Conservation (phyloP, 2,329 filamentous ascomycete genomes). For the Fusarium sp. region DNA sequence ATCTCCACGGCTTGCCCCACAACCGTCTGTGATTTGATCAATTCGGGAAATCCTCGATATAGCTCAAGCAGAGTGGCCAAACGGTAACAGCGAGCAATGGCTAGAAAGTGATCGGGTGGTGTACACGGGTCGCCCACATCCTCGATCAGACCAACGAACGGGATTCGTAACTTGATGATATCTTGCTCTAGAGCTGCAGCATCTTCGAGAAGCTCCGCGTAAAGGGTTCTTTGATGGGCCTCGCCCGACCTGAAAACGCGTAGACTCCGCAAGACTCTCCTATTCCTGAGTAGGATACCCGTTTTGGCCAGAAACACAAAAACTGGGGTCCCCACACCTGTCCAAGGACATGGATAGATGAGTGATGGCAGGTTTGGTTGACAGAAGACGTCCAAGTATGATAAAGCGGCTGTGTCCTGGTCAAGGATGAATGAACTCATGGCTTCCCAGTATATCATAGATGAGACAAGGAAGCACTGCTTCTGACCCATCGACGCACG, state of each 20-base stretch:
- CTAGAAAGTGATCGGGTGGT: conserved; percentile 8
- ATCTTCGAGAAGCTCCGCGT: conserved; percentile 6
- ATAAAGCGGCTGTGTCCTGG: conserved; percentile 10
- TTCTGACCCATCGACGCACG: neutral
- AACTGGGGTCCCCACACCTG: conserved; percentile 17
- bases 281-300: conserved; percentile 11
- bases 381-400: conserved; percentile 21
- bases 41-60: conserved; percentile 20
- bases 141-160: conserved; percentile 12
- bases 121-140: conserved; percentile 14
- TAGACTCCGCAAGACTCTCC: neutral
- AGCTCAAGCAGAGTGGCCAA: conserved; percentile 19
- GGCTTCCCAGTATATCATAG: conserved; percentile 36
- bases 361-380: neutral
- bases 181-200: conserved; percentile 7
- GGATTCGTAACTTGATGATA: neutral
- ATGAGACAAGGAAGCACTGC: conserved; percentile 22
- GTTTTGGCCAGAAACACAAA: conserved; percentile 17
- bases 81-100: conserved; percentile 15
- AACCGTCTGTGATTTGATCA: neutral
- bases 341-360: conserved; percentile 26
- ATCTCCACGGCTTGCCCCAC: neutral
- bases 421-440: conserved; percentile 30
- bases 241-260: conserved; percentile 6
- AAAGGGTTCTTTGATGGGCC: neutral